Percentiles rank a stretch among this genome's conserved stretches.
Conservation (phyloP, 768 basidiomycete species). For the Tubosaeta sp. region DNA sequence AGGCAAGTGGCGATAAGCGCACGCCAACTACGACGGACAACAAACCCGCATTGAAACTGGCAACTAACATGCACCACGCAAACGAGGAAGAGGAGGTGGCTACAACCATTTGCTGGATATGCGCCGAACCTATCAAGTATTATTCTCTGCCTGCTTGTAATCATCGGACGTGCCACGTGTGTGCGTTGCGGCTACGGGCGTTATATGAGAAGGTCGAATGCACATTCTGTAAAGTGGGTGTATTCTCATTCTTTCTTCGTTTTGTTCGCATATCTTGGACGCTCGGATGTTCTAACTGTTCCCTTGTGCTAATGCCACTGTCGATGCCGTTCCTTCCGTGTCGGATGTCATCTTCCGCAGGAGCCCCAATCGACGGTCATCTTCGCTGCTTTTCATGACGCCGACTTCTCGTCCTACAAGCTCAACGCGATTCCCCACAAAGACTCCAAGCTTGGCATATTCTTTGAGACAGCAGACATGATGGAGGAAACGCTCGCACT, state of each 20-base stretch:
- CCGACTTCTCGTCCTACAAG: conserved; percentile 54
- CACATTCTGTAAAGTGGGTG: conserved; percentile 87
- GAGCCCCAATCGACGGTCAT: conserved; percentile 69
- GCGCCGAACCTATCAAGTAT: conserved; percentile 90
- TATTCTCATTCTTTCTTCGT: background rate
- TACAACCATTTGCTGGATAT: conserved; percentile 74
- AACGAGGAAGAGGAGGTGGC: conserved; percentile 34
- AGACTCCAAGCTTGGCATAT: conserved; percentile 69
- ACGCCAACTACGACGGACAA: background rate
- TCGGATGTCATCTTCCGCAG: conserved; percentile 33
- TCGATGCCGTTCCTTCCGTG: background rate
- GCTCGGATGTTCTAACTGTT: background rate
- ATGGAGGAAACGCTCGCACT: conserved; percentile 93
- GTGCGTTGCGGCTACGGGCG: conserved; percentile 80
- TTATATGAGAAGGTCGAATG: conserved; percentile 93
- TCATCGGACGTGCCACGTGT: conserved; percentile 94
- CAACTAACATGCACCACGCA: background rate
- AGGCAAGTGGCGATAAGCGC: conserved; percentile 2
- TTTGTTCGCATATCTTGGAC: background rate
- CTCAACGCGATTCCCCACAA: conserved; percentile 56
- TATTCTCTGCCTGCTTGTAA: conserved; percentile 87
- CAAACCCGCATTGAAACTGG: background rate
- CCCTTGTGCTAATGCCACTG: background rate
- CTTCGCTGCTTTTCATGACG: conserved; percentile 65
- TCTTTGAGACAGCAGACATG: conserved; percentile 87